Evolutionary conservation across 176 grass and related monocot species (phyloP).

Genomic region (Oryza rufipogon): DNA sequence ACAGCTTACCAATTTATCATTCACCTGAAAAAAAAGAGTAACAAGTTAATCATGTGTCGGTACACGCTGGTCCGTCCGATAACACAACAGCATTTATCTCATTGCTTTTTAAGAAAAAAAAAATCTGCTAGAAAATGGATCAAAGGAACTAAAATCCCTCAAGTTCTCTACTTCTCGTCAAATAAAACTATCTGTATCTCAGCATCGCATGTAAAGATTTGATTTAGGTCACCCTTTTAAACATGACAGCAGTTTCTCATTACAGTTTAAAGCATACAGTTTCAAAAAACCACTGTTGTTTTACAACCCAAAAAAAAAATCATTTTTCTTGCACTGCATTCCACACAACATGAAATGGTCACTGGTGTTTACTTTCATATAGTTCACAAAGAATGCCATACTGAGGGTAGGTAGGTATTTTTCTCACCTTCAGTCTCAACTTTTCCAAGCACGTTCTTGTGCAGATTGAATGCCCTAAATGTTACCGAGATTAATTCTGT

Average conservation of each 20-base stretch:
- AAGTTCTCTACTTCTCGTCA: not conserved
- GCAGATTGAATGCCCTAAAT: slow-evolving; percentile 73
- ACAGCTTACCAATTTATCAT: slow-evolving; percentile 3
- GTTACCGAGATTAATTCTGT: slow-evolving; percentile 8
- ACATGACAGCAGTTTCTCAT: not conserved
- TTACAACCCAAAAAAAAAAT: not conserved
- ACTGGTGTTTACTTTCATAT: not conserved
- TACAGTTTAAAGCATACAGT: not conserved
- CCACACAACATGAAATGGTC: not conserved
- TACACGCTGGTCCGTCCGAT: not conserved
- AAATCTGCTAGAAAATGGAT: not conserved
- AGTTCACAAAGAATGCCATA: not conserved
- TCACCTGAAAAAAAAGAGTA: slow-evolving; percentile 16
- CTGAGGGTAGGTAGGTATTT: not conserved
- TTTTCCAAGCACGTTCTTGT: slow-evolving; percentile 86
- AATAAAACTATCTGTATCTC: not conserved
- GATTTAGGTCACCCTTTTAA: not conserved
- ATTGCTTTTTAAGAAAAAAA: not conserved
- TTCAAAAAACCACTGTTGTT: not conserved
- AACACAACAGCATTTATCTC: not conserved
- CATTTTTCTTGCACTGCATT: not conserved
- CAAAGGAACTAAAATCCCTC: not conserved
- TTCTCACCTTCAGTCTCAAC: slow-evolving; percentile 63
- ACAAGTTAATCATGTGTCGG: slow-evolving; percentile 11
- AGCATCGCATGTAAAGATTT: not conserved